phyloP scores from a whole-genome alignment of 140 eudicot genomes.

The Bidens hawaiensis region DNA sequence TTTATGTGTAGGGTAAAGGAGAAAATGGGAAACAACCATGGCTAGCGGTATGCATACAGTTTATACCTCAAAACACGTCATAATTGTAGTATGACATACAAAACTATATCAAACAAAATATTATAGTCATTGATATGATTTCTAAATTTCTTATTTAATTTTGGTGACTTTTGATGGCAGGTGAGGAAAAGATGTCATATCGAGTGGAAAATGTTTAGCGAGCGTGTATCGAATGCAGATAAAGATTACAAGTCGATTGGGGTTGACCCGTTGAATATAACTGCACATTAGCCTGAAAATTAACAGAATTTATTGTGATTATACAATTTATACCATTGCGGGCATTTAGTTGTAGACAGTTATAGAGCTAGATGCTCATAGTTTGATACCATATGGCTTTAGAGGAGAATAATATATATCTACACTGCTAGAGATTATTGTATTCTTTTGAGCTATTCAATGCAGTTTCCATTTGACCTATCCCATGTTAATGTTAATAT shows the following conservation, averaged over 20 bases:
- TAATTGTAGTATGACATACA: too few relatives aligned
- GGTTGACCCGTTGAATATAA: slow-evolving; percentile 40
- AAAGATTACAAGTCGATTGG: slow-evolving; percentile 51
- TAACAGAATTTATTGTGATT: neutral
- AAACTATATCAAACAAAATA: neutral
- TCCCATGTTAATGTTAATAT: too few relatives aligned
- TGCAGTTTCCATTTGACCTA: too few relatives aligned
- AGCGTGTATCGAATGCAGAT: slow-evolving; percentile 60
- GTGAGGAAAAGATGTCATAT: slow-evolving; percentile 63
- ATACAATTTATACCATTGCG: slow-evolving; percentile 18
- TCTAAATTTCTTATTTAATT: slow-evolving; percentile 4
- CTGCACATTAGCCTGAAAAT: slow-evolving; percentile 24
- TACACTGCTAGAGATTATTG: too few relatives aligned
- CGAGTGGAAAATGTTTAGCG: slow-evolving; percentile 69
- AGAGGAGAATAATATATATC: slow-evolving; percentile 14
- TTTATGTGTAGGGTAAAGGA: slow-evolving; percentile 49
- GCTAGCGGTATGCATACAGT: slow-evolving; percentile 64
- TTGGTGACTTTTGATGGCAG: slow-evolving; percentile 33
- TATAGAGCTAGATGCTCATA: slow-evolving; percentile 36
- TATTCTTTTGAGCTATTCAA: too few relatives aligned
- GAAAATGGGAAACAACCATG: slow-evolving; percentile 59
- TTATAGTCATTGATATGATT: neutral
- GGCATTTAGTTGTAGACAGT: slow-evolving; percentile 9
- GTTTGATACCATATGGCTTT: slow-evolving; percentile 10
- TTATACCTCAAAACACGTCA: too few relatives aligned